Conservation (phyloP, 331 rosid genomes). For the Malus hybrid region DNA sequence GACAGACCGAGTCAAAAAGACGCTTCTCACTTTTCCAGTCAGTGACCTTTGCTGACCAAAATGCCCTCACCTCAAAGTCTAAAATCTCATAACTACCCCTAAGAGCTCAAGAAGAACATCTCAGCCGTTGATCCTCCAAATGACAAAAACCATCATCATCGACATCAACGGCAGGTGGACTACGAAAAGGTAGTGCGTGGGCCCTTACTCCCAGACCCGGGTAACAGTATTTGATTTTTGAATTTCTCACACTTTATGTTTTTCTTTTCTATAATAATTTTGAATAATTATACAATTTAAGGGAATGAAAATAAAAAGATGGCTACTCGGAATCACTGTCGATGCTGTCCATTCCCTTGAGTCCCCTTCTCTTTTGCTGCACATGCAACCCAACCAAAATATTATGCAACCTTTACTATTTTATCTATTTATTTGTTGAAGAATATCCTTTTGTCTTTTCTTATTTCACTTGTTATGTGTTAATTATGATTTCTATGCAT, state of each 20-base stretch:
- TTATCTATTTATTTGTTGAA: not conserved
- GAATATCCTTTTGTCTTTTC: too few relatives aligned
- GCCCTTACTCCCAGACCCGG: not conserved
- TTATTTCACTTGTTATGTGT: rapidly evolving
- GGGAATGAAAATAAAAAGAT: not conserved
- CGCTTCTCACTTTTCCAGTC: not conserved
- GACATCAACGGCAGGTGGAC: not conserved
- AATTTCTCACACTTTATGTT: not conserved
- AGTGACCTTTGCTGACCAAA: not conserved
- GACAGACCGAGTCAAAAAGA: not conserved
- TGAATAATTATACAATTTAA: not conserved
- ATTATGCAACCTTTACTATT: not conserved
- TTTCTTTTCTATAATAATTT: not conserved
- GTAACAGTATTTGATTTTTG: too few relatives aligned
- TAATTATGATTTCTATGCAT: too few relatives aligned
- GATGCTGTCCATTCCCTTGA: slow-evolving; percentile 61
- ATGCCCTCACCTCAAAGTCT: not conserved
- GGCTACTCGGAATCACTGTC: slow-evolving; percentile 59
- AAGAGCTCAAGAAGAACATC: not conserved
- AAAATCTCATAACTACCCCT: not conserved
- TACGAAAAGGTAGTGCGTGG: not conserved
- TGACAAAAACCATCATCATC: not conserved
- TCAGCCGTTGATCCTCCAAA: not conserved
- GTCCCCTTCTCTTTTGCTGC: slow-evolving; percentile 70
- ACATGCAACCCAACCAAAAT: not conserved